Percentiles rank a stretch among this genome's conserved stretches.
Evolutionary conservation across 225 moss, liverwort and hornwort genomes (phyloP).

Genomic region (Polytrichum commune): DNA sequence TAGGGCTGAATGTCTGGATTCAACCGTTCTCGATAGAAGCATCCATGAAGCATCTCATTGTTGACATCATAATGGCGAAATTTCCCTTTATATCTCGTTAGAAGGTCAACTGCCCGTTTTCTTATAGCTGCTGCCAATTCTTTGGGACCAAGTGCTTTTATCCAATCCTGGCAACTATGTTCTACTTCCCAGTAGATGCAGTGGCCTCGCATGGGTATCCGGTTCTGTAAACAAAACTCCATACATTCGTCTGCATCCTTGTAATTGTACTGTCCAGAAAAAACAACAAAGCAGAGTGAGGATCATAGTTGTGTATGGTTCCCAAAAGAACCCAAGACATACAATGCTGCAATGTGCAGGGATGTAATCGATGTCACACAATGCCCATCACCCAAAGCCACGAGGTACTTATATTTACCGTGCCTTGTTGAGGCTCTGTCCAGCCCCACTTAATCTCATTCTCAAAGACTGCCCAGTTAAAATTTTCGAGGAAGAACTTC

Average conservation of each 20-base stretch:
- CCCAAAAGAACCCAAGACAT: not conserved
- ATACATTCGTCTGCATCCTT: constrained; percentile 74
- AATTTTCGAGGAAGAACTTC: constrained; percentile 74
- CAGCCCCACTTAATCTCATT: constrained; percentile 94
- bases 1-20: constrained; percentile 51
- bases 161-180: constrained; percentile 71
- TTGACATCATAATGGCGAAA: constrained; percentile 90
- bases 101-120: constrained; percentile 45
- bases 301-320: not conserved
- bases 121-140: constrained; percentile 63
- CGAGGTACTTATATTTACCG: constrained; percentile 16
- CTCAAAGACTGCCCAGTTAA: constrained; percentile 98
- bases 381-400: not conserved
- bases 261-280: constrained; percentile 51
- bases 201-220: constrained; percentile 76
- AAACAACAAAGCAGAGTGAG: no score
- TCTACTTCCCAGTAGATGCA: constrained; percentile 90
- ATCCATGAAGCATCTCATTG: constrained; percentile 94
- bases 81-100: constrained; percentile 69
- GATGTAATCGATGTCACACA: not conserved
- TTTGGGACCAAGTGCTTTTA: constrained; percentile 37
- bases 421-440: constrained; percentile 58
- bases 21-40: constrained; percentile 63
- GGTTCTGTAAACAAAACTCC: constrained; percentile 57
- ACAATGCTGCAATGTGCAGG: not conserved